A percentile compares a stretch with the other conserved stretches of the same genome.
Conservation (phyloP, 2,329 filamentous ascomycete species). For the Rhexocercosporidium sp. region DNA sequence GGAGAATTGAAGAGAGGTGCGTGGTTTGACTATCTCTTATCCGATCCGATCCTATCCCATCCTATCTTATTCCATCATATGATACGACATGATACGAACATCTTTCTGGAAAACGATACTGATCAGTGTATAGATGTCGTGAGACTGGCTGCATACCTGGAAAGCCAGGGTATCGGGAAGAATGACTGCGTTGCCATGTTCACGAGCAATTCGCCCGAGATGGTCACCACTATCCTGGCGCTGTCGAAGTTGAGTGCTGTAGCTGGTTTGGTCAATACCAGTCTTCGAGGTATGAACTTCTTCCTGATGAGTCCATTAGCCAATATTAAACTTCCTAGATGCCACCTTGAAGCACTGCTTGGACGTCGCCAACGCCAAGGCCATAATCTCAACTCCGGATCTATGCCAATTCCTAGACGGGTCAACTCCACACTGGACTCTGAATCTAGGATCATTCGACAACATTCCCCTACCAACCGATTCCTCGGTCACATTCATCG, state of each 20-base stretch:
- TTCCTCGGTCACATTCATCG: constrained; percentile 21
- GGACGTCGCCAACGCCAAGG: constrained; percentile 47
- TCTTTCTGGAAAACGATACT: neutral
- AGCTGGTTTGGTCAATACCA: constrained; percentile 52
- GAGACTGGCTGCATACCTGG: constrained; percentile 49
- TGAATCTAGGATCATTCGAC: constrained; percentile 47
- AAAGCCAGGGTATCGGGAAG: constrained; percentile 43
- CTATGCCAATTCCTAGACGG: constrained; percentile 43
- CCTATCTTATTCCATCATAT: neutral
- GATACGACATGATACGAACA: no score
- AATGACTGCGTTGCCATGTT: constrained; percentile 53
- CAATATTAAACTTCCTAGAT: constrained; percentile 38
- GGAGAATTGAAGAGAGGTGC: constrained; percentile 48
- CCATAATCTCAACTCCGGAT: constrained; percentile 52
- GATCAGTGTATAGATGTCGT: constrained; percentile 45
- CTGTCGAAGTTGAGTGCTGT: constrained; percentile 53
- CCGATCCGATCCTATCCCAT: neutral
- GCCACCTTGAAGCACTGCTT: constrained; percentile 52
- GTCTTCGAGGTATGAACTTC: constrained; percentile 48
- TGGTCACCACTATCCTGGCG: constrained; percentile 50
- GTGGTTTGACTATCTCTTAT: no score
- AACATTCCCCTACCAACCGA: constrained; percentile 13
- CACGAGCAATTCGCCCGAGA: constrained; percentile 54
- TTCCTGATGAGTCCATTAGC: neutral
- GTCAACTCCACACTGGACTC: constrained; percentile 43